phyloP scores from a whole-genome alignment of 352 stramenopile species.

The Pythium sp. region DNA sequence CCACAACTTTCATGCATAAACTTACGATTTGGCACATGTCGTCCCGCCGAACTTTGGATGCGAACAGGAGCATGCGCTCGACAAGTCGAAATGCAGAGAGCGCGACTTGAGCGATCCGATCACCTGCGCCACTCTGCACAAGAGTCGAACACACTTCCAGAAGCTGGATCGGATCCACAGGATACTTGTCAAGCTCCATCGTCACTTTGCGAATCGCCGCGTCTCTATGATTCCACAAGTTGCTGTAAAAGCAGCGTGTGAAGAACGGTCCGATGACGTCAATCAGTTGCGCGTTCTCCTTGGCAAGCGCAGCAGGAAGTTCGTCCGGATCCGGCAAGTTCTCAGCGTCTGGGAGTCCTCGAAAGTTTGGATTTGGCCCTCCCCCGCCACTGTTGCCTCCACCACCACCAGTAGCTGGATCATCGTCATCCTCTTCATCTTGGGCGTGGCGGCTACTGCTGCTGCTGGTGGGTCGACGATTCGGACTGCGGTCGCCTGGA shows the following conservation, averaged over 20 bases:
- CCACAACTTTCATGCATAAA: not conserved
- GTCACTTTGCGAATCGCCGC: conserved; percentile 83
- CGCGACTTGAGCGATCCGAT: conserved; percentile 73
- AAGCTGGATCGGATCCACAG: conserved; percentile 41
- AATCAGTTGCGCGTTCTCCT: conserved; percentile 79
- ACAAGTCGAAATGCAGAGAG: conserved; percentile 71
- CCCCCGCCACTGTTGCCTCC: not conserved
- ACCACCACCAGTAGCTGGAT: conserved; percentile 17
- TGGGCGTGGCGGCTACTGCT: conserved; percentile 3
- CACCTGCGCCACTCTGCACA: conserved; percentile 66
- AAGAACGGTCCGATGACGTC: conserved; percentile 72
- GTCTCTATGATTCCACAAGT: conserved; percentile 84
- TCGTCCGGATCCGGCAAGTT: conserved; percentile 71
- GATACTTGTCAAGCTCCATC: conserved; percentile 63
- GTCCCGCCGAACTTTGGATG: conserved; percentile 40
- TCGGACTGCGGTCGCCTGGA: conserved; percentile 10
- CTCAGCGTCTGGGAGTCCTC: conserved; percentile 65
- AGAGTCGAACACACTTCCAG: conserved; percentile 64
- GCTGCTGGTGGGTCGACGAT: conserved; percentile 19
- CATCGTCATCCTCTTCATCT: conserved; percentile 21
- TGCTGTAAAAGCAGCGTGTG: conserved; percentile 83
- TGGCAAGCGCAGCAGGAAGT: conserved; percentile 57
- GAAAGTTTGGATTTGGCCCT: conserved; percentile 49
- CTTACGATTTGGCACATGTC: conserved; percentile 72
- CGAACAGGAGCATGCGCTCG: conserved; percentile 56